Conservation (phyloP, 371 early-diverging fungal species). For the Neoconidiobolus thromboides region DNA sequence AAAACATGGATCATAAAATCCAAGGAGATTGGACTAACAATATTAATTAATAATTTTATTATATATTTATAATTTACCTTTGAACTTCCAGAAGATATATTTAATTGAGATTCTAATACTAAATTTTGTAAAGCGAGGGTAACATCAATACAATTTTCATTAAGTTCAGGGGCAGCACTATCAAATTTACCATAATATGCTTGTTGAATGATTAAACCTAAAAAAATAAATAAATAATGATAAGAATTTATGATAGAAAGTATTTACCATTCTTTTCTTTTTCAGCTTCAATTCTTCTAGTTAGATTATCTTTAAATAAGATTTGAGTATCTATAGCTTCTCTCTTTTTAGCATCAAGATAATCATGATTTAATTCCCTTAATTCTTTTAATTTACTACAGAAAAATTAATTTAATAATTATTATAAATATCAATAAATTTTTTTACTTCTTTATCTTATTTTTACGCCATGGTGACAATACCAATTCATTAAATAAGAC, state of each 20-base stretch:
- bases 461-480: neutral
- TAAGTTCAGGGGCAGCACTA: neutral
- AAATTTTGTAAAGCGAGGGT: conserved; percentile 65
- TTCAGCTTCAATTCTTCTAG: conserved; percentile 44
- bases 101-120: conserved; percentile 66
- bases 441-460: neutral
- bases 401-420: neutral
- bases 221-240: conserved; percentile 2
- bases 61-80: conserved; percentile 31
- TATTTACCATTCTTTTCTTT: conserved; percentile 31
- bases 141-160: conserved; percentile 49
- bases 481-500: neutral
- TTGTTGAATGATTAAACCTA: conserved; percentile 63
- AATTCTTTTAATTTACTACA: conserved; percentile 45
- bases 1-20: conserved; percentile 91
- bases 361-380: conserved; percentile 52
- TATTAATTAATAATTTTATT: neutral
- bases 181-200: conserved; percentile 73
- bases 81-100: conserved; percentile 66
- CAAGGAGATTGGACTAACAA: conserved; percentile 20
- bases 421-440: neutral
- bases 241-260: neutral
- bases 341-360: conserved; percentile 41
- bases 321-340: conserved; percentile 61
- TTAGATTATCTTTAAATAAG: conserved; percentile 45